Evolutionary conservation across 495 filamentous ascomycete genomes (phyloP).

Genomic region (Astrothelium macrocarpum): DNA sequence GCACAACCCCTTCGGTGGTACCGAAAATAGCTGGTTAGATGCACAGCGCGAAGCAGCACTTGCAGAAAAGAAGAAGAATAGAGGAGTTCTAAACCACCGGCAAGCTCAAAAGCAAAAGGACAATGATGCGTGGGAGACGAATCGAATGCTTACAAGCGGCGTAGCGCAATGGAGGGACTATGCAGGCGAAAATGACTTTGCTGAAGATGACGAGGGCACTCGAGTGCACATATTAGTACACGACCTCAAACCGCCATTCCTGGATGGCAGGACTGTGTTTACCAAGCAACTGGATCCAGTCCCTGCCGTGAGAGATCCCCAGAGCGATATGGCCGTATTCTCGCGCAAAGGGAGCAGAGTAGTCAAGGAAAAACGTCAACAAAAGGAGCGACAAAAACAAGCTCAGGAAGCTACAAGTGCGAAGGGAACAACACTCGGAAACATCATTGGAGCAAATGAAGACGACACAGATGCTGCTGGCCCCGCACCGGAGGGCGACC

Average conservation of each 20-base stretch:
- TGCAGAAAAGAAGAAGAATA: slow-evolving; percentile 63
- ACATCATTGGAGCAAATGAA: slow-evolving; percentile 89
- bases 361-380: slow-evolving; percentile 81
- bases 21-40: slow-evolving; percentile 55
- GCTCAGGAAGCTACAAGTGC: slow-evolving; percentile 92
- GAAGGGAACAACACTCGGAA: slow-evolving; percentile 84
- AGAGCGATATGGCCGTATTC: slow-evolving; percentile 99
- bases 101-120: slow-evolving; percentile 82
- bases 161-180: slow-evolving; percentile 78
- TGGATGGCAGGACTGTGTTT: slow-evolving; percentile 91
- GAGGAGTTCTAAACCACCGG: slow-evolving; percentile 49
- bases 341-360: slow-evolving; percentile 91
- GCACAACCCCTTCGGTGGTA: slow-evolving; percentile 57
- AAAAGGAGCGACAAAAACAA: slow-evolving; percentile 88
- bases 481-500: slow-evolving; percentile 57
- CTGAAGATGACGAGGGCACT: slow-evolving; percentile 85
- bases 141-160: slow-evolving; percentile 94
- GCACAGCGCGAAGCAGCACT: slow-evolving; percentile 62
- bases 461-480: slow-evolving; percentile 87
- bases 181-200: slow-evolving; percentile 60
- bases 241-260: slow-evolving; percentile 87
- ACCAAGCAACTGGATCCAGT: slow-evolving; percentile 96
- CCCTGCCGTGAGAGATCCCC: slow-evolving; percentile 82
- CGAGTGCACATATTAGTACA: slow-evolving; percentile 88
- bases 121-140: slow-evolving; percentile 95